Percentiles rank a stretch among this genome's conserved stretches.
These are phyloP conservation scores for Mallotus repandus DNA, from an alignment of 441 rosid genomes.

Conservation along the genomic window DNA sequence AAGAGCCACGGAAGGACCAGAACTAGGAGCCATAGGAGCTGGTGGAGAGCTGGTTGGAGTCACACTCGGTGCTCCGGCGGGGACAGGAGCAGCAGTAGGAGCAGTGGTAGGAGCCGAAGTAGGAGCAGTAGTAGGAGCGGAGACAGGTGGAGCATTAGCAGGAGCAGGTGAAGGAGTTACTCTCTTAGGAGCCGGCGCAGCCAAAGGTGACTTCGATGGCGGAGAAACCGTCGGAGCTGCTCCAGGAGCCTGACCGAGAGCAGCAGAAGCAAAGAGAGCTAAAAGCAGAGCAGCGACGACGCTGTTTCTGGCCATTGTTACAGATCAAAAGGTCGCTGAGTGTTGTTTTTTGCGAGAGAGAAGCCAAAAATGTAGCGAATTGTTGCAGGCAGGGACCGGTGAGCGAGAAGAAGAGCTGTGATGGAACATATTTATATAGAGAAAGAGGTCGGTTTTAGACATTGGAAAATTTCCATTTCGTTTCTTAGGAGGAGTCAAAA, in stretches of 20 bases:
- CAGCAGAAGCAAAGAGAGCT: slow-evolving; percentile 45
- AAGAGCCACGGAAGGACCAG: neutral
- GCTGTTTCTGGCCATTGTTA: slow-evolving; percentile 44
- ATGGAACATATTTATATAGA: no score
- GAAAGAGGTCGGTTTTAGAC: no score
- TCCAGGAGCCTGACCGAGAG: slow-evolving; percentile 62
- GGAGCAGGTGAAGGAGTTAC: slow-evolving; percentile 24
- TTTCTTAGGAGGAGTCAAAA: no score
- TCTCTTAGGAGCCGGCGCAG: slow-evolving; percentile 32
- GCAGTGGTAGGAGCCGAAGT: neutral
- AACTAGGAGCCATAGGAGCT: slow-evolving; percentile 8
- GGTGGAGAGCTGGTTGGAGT: slow-evolving; percentile 23
- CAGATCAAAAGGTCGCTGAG: neutral
- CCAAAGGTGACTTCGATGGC: slow-evolving; percentile 41
- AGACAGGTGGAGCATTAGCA: slow-evolving; percentile 8
- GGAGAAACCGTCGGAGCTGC: slow-evolving; percentile 39
- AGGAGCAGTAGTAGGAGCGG: slow-evolving; percentile 30
- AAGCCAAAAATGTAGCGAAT: neutral
- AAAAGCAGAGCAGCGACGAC: slow-evolving; percentile 36
- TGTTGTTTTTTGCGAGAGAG: neutral
- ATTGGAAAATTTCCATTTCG: no score
- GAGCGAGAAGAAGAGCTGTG: no score
- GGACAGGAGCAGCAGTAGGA: slow-evolving; percentile 22
- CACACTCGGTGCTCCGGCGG: slow-evolving; percentile 24
- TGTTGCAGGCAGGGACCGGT: no score